A percentile compares a stretch with the other conserved stretches of the same genome.
phyloP scores from a whole-genome alignment of 1,284 basidiomycete genomes.

The Ceratobasidium sp. region DNA sequence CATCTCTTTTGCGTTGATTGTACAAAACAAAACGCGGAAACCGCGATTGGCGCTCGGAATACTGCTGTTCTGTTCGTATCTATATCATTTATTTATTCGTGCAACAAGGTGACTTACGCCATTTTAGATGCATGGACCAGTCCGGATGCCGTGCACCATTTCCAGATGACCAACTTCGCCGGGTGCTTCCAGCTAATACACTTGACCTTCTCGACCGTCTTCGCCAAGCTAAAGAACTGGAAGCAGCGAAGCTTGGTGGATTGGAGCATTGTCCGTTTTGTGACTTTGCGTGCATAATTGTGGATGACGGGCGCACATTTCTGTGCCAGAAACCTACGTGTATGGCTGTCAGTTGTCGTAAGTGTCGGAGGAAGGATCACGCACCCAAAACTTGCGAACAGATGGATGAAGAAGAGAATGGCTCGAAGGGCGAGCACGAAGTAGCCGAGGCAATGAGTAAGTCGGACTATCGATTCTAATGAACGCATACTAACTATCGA shows the following conservation, averaged over 20 bases:
- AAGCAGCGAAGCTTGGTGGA: slow-evolving; percentile 33
- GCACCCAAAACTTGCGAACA: slow-evolving; percentile 31
- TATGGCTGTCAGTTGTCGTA: slow-evolving; percentile 34
- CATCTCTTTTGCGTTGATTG: slow-evolving; percentile 36
- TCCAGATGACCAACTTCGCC: slow-evolving; percentile 33
- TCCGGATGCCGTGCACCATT: slow-evolving; percentile 42
- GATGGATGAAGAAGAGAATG: slow-evolving; percentile 32
- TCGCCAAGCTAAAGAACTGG: slow-evolving; percentile 38
- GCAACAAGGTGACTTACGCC: neutral
- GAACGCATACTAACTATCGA: neutral
- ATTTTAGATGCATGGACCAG: slow-evolving; percentile 39
- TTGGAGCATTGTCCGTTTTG: slow-evolving; percentile 44
- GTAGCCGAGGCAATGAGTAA: slow-evolving; percentile 44
- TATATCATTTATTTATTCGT: neutral
- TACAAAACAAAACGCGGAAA: slow-evolving; percentile 37
- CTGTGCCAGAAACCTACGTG: slow-evolving; percentile 39
- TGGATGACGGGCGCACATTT: slow-evolving; percentile 32
- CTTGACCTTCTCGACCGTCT: slow-evolving; percentile 32
- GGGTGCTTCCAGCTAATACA: slow-evolving; percentile 30
- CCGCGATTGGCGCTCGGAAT: slow-evolving; percentile 34
- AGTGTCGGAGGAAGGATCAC: slow-evolving; percentile 29
- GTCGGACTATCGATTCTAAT: neutral
- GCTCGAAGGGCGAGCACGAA: slow-evolving; percentile 21
- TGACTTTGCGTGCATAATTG: slow-evolving; percentile 41
- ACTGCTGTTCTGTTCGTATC: slow-evolving; percentile 29